Percentiles rank a stretch among this genome's conserved stretches.
Conservation (phyloP, 495 filamentous ascomycete genomes). For the Penicillium subrubescens region DNA sequence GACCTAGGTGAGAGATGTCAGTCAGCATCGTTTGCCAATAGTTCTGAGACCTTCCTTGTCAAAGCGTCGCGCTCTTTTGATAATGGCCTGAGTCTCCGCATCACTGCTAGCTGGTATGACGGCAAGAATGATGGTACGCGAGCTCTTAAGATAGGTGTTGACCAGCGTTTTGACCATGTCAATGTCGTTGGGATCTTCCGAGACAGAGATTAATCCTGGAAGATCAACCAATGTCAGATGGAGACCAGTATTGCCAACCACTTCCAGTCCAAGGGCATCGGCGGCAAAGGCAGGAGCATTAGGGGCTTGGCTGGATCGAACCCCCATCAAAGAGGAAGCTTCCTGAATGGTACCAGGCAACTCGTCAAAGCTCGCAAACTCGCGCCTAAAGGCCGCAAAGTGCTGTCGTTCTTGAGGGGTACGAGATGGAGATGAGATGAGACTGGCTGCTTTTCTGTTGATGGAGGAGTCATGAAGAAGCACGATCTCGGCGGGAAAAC, state of each 20-base stretch:
- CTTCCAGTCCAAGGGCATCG: constrained; percentile 56
- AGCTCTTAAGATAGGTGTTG: constrained; percentile 33
- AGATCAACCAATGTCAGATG: constrained; percentile 60
- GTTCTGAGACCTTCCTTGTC: constrained; percentile 51
- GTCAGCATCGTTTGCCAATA: constrained; percentile 39
- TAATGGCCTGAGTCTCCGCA: constrained; percentile 51
- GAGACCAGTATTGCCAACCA: constrained; percentile 50
- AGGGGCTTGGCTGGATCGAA: constrained; percentile 18
- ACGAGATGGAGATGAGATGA: constrained; percentile 15
- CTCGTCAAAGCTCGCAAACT: constrained; percentile 17
- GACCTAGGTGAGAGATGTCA: background rate
- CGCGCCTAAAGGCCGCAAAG: background rate
- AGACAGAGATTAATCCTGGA: constrained; percentile 45
- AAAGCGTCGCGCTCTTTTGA: constrained; percentile 44
- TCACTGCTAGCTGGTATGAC: constrained; percentile 53
- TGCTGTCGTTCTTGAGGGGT: background rate
- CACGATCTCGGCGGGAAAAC: constrained; percentile 37
- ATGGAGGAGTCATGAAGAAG: constrained; percentile 21
- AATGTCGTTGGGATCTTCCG: constrained; percentile 35
- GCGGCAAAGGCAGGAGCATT: constrained; percentile 40
- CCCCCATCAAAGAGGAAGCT: constrained; percentile 32
- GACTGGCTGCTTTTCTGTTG: background rate
- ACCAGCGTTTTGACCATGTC: constrained; percentile 30
- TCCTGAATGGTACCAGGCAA: constrained; percentile 48
- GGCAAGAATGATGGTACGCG: constrained; percentile 39